Evolutionary conservation across 2,329 filamentous ascomycete genomes (phyloP), one percentile per base, ranked within the genome.

Genomic region (Fusarium tupiense): DNA sequence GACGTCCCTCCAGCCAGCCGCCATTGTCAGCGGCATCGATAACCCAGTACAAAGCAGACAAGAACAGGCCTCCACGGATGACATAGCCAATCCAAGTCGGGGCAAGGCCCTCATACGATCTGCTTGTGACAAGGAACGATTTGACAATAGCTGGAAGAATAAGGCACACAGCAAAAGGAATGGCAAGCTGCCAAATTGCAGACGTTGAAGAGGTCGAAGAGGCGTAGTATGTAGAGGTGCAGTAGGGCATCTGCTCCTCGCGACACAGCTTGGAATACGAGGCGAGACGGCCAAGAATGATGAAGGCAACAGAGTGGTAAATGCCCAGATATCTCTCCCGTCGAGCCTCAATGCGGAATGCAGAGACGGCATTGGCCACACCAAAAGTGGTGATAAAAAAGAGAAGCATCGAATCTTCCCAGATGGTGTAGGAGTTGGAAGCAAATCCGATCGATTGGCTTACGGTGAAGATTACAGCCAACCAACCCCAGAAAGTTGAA

Each of bases 171-270:
- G 90, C 78, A 77, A 95, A 93, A 1, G 96, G 94, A 54, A 98
- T 92, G 13, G 87, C 83, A 24, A 98, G 88, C 82, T 98, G 96
- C 94, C 95, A 98, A 3, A 91, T 89, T 2, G 96, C 94, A 6
- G 96, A 98, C 2, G 95, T 98, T 0, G 96, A 98, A 1, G 96
- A 98, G 6, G 92, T 94, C 16, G 92, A 90, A 1, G 96, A 98
- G 9, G 95, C 93, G 80, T 99, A 99, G 85, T 98, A 99, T 0
- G 96, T 98, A 5, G 96, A 98, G 61, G 90, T 91, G 86, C 96
- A 99, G 84, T 93, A 97, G 0, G 96, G 96, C 94, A 98, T 98
- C 84, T 99, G 96, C 84, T 99, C 96, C 82, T 99, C 96, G 66
- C 96, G 92, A 81, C 96, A 99, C 26, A 99, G 91, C 75, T 95